These are phyloP conservation scores for Aspergillus bertholletiae DNA, from an alignment of 495 filamentous ascomycete species.

Conservation along the genomic window DNA sequence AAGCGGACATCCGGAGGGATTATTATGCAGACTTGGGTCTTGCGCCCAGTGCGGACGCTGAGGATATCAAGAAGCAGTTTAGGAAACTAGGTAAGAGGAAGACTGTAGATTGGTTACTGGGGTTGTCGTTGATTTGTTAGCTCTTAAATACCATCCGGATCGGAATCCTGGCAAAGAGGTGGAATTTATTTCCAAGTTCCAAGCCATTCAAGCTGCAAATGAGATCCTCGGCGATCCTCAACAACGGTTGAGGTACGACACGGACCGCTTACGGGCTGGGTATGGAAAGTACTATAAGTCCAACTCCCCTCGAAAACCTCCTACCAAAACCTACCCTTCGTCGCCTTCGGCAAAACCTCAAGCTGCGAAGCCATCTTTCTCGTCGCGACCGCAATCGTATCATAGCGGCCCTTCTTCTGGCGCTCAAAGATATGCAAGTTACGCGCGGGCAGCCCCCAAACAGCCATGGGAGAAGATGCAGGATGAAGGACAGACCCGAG, in stretches of 20 bases:
- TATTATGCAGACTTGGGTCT: constrained; percentile 87
- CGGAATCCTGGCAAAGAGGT: constrained; percentile 79
- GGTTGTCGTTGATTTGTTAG: constrained; percentile 38
- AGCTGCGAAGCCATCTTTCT: constrained; percentile 24
- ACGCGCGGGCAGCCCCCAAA: constrained; percentile 40
- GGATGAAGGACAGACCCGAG: constrained; percentile 51
- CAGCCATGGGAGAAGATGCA: constrained; percentile 39
- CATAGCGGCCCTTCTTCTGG: constrained; percentile 48
- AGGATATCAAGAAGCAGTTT: constrained; percentile 83
- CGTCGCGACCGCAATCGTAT: constrained; percentile 23
- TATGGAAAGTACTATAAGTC: constrained; percentile 39
- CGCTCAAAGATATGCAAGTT: constrained; percentile 53
- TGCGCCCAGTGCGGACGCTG: constrained; percentile 53
- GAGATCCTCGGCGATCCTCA: constrained; percentile 73
- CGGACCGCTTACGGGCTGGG: constrained; percentile 54
- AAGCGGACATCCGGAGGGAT: constrained; percentile 67
- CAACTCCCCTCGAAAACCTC: constrained; percentile 26
- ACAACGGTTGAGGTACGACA: constrained; percentile 71
- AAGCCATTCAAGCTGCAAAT: constrained; percentile 79
- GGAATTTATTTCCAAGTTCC: constrained; percentile 76
- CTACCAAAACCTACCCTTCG: constrained; percentile 22
- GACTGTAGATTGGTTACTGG: background rate
- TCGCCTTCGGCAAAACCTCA: constrained; percentile 25
- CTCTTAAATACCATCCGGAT: constrained; percentile 84
- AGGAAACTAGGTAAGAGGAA: constrained; percentile 66